Conservation (phyloP, 2,329 filamentous ascomycete genomes). For the Trichoderma harzianum region DNA sequence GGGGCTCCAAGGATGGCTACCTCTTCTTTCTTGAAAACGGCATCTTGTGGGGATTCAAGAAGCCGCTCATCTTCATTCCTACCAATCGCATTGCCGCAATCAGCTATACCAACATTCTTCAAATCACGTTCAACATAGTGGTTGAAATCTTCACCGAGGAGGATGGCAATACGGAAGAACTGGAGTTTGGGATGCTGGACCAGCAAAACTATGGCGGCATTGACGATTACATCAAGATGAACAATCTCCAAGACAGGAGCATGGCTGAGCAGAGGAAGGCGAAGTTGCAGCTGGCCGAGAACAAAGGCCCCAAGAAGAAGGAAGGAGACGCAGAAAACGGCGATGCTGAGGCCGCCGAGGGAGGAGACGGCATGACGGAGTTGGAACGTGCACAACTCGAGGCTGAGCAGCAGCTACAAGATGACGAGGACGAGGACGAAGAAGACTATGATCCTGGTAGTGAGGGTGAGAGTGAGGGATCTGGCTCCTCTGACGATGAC, state of each 20-base stretch:
- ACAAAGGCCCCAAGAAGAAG: conserved; percentile 47
- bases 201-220: conserved; percentile 65
- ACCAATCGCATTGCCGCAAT: conserved; percentile 58
- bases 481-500: conserved; percentile 44
- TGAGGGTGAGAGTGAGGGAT: conserved; percentile 58
- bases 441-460: conserved; percentile 65
- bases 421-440: conserved; percentile 62
- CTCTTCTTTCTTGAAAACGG: conserved; percentile 65
- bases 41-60: conserved; percentile 69
- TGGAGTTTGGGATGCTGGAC: conserved; percentile 68
- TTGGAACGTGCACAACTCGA: conserved; percentile 49
- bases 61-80: conserved; percentile 63
- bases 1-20: conserved; percentile 66
- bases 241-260: conserved; percentile 62
- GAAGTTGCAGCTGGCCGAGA: conserved; percentile 60
- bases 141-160: conserved; percentile 55
- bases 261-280: conserved; percentile 66
- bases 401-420: conserved; percentile 51
- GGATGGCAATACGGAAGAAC: conserved; percentile 52
- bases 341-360: conserved; percentile 32
- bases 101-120: conserved; percentile 65
- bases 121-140: conserved; percentile 66
- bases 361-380: conserved; percentile 44
- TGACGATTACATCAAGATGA: conserved; percentile 59
- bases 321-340: conserved; percentile 39